Conservation (phyloP, 176 grass and related monocot species). For the Paspalum vaginatum region DNA sequence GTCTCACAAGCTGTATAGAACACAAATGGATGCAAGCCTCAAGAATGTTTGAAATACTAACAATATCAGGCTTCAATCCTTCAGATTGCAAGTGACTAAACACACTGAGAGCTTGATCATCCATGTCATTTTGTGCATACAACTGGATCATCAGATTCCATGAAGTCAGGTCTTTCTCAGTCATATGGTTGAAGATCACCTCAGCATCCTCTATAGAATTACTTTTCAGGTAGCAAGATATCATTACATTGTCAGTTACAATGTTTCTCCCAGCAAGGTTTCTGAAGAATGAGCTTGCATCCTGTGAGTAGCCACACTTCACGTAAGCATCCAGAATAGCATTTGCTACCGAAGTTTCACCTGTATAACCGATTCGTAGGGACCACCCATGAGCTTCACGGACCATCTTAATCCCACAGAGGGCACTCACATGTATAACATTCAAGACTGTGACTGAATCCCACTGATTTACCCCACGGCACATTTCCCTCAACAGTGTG, state of each 20-base stretch:
- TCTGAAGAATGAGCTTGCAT: slow-evolving; percentile 53
- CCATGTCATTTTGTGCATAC: slow-evolving; percentile 55
- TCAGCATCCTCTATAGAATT: slow-evolving; percentile 52
- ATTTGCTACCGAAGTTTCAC: slow-evolving; percentile 56
- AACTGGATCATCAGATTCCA: slow-evolving; percentile 73
- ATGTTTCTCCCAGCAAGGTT: slow-evolving; percentile 43
- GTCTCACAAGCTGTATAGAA: slow-evolving; percentile 65
- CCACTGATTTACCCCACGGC: slow-evolving; percentile 39
- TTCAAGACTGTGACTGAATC: slow-evolving; percentile 61
- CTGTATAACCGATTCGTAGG: slow-evolving; percentile 50
- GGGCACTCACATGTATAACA: slow-evolving; percentile 48
- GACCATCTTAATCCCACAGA: slow-evolving; percentile 54
- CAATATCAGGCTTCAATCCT: slow-evolving; percentile 51
- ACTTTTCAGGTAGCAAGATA: slow-evolving; percentile 63
- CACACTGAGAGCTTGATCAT: slow-evolving; percentile 51
- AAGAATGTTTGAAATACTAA: slow-evolving; percentile 69
- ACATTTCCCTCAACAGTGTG: slow-evolving; percentile 58
- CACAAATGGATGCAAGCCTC: slow-evolving; percentile 59
- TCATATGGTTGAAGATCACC: slow-evolving; percentile 57
- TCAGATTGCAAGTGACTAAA: slow-evolving; percentile 57
- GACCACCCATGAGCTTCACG: slow-evolving; percentile 65
- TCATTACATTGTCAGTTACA: slow-evolving; percentile 69
- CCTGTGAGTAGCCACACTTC: slow-evolving; percentile 57
- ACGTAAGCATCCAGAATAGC: slow-evolving; percentile 72
- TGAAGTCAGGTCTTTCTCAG: slow-evolving; percentile 62